phyloP scores from a whole-genome alignment of 805 yeast genomes.

The Kluyveromyces dobzhanskii region DNA sequence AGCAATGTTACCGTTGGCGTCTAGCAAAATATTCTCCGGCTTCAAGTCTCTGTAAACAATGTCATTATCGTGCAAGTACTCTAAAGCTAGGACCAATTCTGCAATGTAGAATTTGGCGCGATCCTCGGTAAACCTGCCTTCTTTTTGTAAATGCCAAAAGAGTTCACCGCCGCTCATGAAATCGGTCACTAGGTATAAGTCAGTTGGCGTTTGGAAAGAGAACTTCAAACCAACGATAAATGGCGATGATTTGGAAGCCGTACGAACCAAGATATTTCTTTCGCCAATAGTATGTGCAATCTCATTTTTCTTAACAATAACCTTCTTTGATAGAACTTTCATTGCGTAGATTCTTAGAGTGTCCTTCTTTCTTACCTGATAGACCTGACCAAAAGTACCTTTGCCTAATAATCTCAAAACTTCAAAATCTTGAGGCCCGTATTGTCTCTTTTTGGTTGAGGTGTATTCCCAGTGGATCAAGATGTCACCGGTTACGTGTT shows the following conservation, averaged over 20 bases:
- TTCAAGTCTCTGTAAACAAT: slow-evolving; percentile 95
- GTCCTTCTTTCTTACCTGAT: slow-evolving; percentile 88
- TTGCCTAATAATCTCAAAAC: slow-evolving; percentile 84
- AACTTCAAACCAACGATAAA: slow-evolving; percentile 94
- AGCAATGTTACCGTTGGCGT: slow-evolving; percentile 96
- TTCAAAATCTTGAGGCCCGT: slow-evolving; percentile 93
- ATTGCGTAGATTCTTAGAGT: slow-evolving; percentile 90
- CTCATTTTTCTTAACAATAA: slow-evolving; percentile 93
- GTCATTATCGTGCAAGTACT: slow-evolving; percentile 90
- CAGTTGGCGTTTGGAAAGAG: slow-evolving; percentile 91
- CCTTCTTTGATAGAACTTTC: slow-evolving; percentile 92
- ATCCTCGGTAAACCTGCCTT: slow-evolving; percentile 87
- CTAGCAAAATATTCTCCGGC: slow-evolving; percentile 91
- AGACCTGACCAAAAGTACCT: slow-evolving; percentile 97
- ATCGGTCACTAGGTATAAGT: slow-evolving; percentile 88
- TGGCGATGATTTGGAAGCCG: slow-evolving; percentile 82
- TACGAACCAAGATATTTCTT: slow-evolving; percentile 86
- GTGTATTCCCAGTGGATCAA: slow-evolving; percentile 68
- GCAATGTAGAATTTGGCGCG: slow-evolving; percentile 97
- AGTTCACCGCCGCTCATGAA: slow-evolving; percentile 98
- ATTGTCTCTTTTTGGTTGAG: slow-evolving; percentile 60
- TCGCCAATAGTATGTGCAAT: slow-evolving; percentile 98
- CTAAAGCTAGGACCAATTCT: slow-evolving; percentile 85
- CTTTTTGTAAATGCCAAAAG: slow-evolving; percentile 94
- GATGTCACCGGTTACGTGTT: slow-evolving; percentile 69